Base-by-base conservation (phyloP, 352 stramenopile species). In the Globisporangium nagaii region DNA sequence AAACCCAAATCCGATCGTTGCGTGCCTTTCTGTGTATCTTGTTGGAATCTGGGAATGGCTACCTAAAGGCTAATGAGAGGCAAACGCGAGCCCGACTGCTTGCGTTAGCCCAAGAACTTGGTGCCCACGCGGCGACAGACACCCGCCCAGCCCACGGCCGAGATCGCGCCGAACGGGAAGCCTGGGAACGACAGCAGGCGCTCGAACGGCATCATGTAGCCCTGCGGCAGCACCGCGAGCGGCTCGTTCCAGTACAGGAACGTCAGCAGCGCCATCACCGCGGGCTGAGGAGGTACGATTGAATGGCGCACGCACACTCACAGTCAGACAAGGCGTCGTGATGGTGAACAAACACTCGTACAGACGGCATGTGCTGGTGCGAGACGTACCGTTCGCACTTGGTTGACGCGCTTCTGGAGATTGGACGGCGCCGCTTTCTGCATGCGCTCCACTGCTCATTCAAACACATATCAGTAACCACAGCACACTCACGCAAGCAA, bases 181-280 rank as follows among this genome's bases (percentile, higher is more conserved):
- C 75, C 77, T 15, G 84, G 84, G 43, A 92, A 84, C 20, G 84
- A 68, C 54, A 94, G 63, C 1, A 94, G 53, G 10, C 84, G 77
- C 68, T 90, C 84, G 28, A 90, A 71, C 3, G 84, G 84, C 30
- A 92, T 58, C 74, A 94, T 84, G 60, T 71, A 81, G 19, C 84
- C 79, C 45, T 88, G 77, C 4, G 75, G 78, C n/a, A 94, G 62
- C 30, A 82, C 65, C 4, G 75, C 76, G 7, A 94, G 69, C 9
- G 84, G 84, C 44, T 86, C 65, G 62, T 80, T 80, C 84, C 84
- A 94, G 69, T 91, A 94, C 52, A 78, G 79, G 12, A 84, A 40
- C 44, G 75, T 71, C 1, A 84, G 47, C 2, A 79, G 30, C 2
- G 50, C 73, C 66, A 93, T 79, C 7, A 86, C 20, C 22, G 69